These are phyloP conservation scores for Ophiocordyceps camponoti-leonardi DNA, from an alignment of 2,329 filamentous ascomycete species.

Conservation along the genomic window DNA sequence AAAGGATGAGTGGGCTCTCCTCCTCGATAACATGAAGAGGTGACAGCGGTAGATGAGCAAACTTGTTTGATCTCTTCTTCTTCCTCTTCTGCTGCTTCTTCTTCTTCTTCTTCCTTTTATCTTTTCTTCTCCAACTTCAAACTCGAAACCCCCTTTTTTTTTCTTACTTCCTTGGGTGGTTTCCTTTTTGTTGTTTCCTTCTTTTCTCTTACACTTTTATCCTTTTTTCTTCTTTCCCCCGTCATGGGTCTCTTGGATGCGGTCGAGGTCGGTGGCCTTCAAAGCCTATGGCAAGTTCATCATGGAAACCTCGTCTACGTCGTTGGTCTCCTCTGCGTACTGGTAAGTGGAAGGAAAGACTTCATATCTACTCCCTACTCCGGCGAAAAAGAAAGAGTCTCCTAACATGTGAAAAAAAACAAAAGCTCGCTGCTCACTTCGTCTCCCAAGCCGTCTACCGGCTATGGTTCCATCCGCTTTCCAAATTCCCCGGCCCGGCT, in stretches of 20 bases:
- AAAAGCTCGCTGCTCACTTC: background rate
- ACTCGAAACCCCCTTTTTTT: too few relatives aligned
- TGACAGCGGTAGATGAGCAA: too few relatives aligned
- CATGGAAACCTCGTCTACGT: background rate
- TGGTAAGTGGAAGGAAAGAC: background rate
- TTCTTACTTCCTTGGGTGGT: too few relatives aligned
- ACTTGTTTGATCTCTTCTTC: background rate
- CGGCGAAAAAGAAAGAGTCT: too few relatives aligned
- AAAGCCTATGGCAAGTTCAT: background rate
- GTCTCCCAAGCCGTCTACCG: constrained; percentile 6
- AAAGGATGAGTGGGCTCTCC: too few relatives aligned
- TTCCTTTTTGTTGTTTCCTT: background rate
- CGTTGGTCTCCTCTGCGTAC: background rate
- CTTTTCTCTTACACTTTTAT: background rate
- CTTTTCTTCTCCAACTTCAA: too few relatives aligned
- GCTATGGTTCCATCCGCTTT: constrained; percentile 13
- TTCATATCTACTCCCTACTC: too few relatives aligned
- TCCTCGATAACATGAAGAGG: too few relatives aligned
- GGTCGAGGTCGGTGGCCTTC: background rate
- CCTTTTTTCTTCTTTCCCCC: background rate
- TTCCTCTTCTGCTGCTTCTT: too few relatives aligned
- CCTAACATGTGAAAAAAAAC: too few relatives aligned
- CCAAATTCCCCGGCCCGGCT: constrained; percentile 12
- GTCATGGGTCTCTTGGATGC: background rate
- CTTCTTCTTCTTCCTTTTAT: too few relatives aligned